Conservation (phyloP, 805 yeast species). For the Wickerhamomyces queroliae region DNA sequence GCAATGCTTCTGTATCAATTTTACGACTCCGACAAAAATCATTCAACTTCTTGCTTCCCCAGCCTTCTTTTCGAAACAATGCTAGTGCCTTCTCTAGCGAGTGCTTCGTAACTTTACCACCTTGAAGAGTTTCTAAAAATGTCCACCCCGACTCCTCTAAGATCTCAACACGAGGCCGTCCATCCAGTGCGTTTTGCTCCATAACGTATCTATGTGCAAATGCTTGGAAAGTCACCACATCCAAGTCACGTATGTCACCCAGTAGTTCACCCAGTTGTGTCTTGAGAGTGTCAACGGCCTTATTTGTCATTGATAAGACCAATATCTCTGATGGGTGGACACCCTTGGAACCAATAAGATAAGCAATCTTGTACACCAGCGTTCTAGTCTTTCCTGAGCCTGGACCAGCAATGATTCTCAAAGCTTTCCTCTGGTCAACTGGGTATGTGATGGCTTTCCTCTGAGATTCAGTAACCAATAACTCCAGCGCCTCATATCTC, state of each 20-base stretch:
- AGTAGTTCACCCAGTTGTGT: conserved; percentile 25
- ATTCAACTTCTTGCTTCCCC: neutral
- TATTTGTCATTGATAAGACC: conserved; percentile 62
- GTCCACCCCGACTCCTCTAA: conserved; percentile 55
- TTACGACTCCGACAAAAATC: neutral
- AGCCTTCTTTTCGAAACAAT: neutral
- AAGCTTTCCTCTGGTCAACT: conserved; percentile 30
- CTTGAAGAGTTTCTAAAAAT: conserved; percentile 30
- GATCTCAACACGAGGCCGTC: conserved; percentile 27
- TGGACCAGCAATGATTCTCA: conserved; percentile 62
- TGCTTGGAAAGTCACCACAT: conserved; percentile 58
- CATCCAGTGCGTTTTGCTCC: conserved; percentile 23
- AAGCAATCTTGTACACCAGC: conserved; percentile 45
- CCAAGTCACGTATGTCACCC: conserved; percentile 31
- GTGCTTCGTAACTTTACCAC: conserved; percentile 7
- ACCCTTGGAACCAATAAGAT: conserved; percentile 30
- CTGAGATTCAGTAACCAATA: conserved; percentile 40
- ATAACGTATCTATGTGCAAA: conserved; percentile 47
- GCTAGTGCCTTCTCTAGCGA: conserved; percentile 3
- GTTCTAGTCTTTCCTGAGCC: conserved; percentile 72
- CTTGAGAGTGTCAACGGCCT: conserved; percentile 49
- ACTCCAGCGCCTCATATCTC: too few relatives aligned
- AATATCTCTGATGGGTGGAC: conserved; percentile 49
- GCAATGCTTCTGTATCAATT: conserved; percentile 1
- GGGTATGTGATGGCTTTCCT: conserved; percentile 37